phyloP scores from a whole-genome alignment of 192 early-diverging fungal species.

The Backusella sp. region DNA sequence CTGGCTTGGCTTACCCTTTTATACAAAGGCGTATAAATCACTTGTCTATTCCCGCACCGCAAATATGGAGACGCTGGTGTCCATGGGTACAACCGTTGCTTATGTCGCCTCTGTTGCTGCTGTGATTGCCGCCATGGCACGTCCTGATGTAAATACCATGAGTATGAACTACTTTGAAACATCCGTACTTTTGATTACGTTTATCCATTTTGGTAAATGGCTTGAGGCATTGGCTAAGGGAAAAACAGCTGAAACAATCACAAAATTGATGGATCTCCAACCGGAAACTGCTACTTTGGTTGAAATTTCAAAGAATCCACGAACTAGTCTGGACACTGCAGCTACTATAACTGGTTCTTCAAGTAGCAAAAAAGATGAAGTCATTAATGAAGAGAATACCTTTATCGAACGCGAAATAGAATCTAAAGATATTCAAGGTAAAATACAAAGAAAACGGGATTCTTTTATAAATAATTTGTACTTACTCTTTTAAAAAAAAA shows the following conservation, averaged over 20 bases:
- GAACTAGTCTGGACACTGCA: not conserved
- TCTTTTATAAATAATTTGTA: not conserved
- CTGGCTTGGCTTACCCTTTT: slow-evolving; percentile 68
- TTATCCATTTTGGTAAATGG: slow-evolving; percentile 83
- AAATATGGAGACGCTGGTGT: slow-evolving; percentile 83
- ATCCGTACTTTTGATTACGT: slow-evolving; percentile 70
- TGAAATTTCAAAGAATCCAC: slow-evolving; percentile 23
- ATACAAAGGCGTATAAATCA: slow-evolving; percentile 60
- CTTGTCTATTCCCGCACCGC: slow-evolving; percentile 58
- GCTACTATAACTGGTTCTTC: not conserved
- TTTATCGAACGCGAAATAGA: slow-evolving; percentile 47
- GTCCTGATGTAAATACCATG: slow-evolving; percentile 17
- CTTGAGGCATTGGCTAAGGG: slow-evolving; percentile 79
- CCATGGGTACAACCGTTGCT: slow-evolving; percentile 70
- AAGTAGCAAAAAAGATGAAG: not conserved
- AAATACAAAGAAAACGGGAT: not conserved
- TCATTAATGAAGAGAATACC: slow-evolving; percentile 16
- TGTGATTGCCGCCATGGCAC: slow-evolving; percentile 46
- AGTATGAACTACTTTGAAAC: slow-evolving; percentile 76
- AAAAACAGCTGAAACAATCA: slow-evolving; percentile 74
- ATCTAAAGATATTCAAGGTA: slow-evolving; percentile 57
- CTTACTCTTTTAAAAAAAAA: slow-evolving; percentile 13
- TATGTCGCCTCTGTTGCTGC: slow-evolving; percentile 64
- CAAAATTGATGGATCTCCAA: slow-evolving; percentile 70
- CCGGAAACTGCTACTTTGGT: slow-evolving; percentile 70